A percentile compares a stretch with the other conserved stretches of the same genome.
Conservation (phyloP, 2,329 filamentous ascomycete genomes). For the Rhytidhysteron rufulum region DNA sequence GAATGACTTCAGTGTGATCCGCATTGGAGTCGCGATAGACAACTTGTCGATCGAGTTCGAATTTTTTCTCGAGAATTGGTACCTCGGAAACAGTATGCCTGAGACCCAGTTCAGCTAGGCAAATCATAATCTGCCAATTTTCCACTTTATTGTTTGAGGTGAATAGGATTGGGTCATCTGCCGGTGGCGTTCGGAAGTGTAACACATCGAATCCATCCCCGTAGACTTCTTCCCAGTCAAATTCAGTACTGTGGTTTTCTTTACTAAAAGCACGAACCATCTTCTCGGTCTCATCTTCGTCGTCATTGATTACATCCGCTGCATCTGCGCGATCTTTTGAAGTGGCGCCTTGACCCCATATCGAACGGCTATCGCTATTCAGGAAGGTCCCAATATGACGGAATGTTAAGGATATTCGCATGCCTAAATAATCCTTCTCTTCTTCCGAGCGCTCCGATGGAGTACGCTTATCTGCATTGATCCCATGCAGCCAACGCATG, state of each 20-base stretch:
- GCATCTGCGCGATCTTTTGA: constrained; percentile 62
- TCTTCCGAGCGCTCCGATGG: constrained; percentile 61
- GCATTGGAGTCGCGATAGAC: constrained; percentile 32
- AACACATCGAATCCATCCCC: constrained; percentile 81
- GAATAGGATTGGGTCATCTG: constrained; percentile 37
- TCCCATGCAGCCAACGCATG: constrained; percentile 84
- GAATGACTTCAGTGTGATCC: constrained; percentile 27
- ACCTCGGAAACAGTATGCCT: constrained; percentile 11
- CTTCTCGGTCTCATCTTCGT: constrained; percentile 59
- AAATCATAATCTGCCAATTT: constrained; percentile 24
- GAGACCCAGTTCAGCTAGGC: constrained; percentile 23
- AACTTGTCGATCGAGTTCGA: constrained; percentile 18
- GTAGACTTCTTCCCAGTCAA: constrained; percentile 73
- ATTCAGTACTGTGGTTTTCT: constrained; percentile 71
- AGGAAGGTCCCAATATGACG: constrained; percentile 84
- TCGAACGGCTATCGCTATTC: constrained; percentile 57
- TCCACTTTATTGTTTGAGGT: constrained; percentile 25
- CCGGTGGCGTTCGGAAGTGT: constrained; percentile 45
- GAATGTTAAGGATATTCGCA: constrained; percentile 89
- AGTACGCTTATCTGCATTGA: constrained; percentile 78
- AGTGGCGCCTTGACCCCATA: constrained; percentile 90
- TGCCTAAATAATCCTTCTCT: constrained; percentile 70
- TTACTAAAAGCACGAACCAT: constrained; percentile 77
- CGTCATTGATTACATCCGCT: constrained; percentile 63
- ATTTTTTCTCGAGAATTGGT: constrained; percentile 14